Evolutionary conservation across 768 basidiomycete species (phyloP), one percentile per base, ranked within the genome.

Genomic region (Clitopilus passeckerianus): DNA sequence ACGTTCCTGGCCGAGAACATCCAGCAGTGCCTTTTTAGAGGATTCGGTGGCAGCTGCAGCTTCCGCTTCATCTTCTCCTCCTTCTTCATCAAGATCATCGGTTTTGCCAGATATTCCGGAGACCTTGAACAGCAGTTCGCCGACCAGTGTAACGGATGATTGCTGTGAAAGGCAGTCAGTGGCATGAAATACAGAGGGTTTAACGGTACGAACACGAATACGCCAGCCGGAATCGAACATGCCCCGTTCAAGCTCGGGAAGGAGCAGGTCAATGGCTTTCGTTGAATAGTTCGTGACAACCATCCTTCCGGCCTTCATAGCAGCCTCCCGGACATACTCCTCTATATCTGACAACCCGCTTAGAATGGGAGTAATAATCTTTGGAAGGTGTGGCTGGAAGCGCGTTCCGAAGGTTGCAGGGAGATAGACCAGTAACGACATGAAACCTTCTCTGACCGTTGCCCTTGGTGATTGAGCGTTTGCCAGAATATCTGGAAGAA

Each of bases 231-330:
- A 75, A 73, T 98, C 95, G 70, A 98, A 94, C 88, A 99, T 95
- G 0, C 95, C 94, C 34, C 80, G 84, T 71, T 98, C 95, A 37
- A 98, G 84, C 71, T 98, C 95, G 0, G 96, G 97, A 7, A 99
- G 77, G 18, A 99, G 79, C 22, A 99, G 78, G 63, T 98, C 96
- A 59, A 98, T 93, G 5, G 96, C 96, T 69, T 86, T 91, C 67
- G 66, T 85, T 10, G 95, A 90, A 76, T 98, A 98, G 71, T 95
- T 97, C 60, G 86, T 89, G 63, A 99, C 91, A 64, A 98, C 89
- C 94, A 98, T 98, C 63, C 97, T 82, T 59, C 96, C 95, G n/a
- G 96, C 95, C 34, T 93, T 86, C 95, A 98, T 98, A 5, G 96
- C 95, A 10, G 96, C 95, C 63, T 98, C 95, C 23, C 96, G 83